Conservation (phyloP, 2,329 filamentous ascomycete genomes). For the Hypoxylon sp. region DNA sequence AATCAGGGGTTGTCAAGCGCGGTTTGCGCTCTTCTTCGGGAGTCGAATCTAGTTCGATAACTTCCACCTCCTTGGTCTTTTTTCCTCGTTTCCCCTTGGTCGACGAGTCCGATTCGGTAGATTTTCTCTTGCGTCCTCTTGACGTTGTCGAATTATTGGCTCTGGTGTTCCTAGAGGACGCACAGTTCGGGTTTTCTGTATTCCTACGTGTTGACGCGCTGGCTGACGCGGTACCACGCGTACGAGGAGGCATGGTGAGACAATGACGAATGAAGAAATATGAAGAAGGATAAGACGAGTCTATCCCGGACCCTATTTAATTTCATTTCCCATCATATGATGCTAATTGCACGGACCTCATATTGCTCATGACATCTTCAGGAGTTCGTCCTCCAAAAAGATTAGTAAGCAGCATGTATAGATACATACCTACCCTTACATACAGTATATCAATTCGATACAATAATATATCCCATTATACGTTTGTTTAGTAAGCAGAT, state of each 20-base stretch:
- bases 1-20: conserved; percentile 48
- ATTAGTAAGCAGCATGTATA: too few relatives aligned
- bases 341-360: conserved; percentile 2
- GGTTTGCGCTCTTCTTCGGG: conserved; percentile 28
- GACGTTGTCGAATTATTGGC: neutral
- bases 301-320: neutral
- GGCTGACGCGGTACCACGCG: neutral
- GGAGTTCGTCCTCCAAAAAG: neutral
- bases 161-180: neutral
- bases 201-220: conserved; percentile 10
- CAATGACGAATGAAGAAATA: conserved; percentile 1
- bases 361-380: neutral
- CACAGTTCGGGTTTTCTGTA: neutral
- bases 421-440: too few relatives aligned
- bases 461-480: too few relatives aligned
- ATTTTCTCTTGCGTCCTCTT: conserved; percentile 33
- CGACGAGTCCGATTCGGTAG: conserved; percentile 7
- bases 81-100: conserved; percentile 12
- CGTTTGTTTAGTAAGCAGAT: too few relatives aligned
- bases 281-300: neutral
- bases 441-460: too few relatives aligned
- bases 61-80: conserved; percentile 18
- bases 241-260: conserved; percentile 17
- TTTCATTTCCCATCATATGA: conserved; percentile 2
- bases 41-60: conserved; percentile 10